Evolutionary conservation across 345 rosid genomes (phyloP).

Genomic region (Citrus cavaleriei): DNA sequence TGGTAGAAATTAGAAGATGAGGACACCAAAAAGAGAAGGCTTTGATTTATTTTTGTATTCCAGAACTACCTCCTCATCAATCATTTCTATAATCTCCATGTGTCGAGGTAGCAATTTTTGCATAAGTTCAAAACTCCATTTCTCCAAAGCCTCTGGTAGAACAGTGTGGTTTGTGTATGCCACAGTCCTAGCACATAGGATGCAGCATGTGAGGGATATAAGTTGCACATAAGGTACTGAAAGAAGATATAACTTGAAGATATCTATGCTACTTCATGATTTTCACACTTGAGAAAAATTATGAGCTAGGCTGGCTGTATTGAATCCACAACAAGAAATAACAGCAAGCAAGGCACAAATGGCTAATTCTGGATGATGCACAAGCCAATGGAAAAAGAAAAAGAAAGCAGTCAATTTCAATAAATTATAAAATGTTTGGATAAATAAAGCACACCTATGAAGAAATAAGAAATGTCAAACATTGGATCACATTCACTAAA

Average conservation of each 20-base stretch:
- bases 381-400: background rate
- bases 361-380: background rate
- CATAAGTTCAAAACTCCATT: constrained; percentile 86
- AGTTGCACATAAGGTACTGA: constrained; percentile 4
- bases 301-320: background rate
- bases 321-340: background rate
- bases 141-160: constrained; percentile 83
- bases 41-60: constrained; percentile 17
- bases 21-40: background rate
- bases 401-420: background rate
- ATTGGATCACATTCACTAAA: background rate
- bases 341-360: background rate
- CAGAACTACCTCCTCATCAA: constrained; percentile 67
- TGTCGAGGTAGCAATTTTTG: constrained; percentile 74
- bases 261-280: background rate
- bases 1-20: constrained; percentile 14
- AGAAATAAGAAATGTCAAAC: background rate
- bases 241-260: background rate
- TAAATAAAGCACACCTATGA: background rate
- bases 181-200: constrained; percentile 46
- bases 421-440: background rate
- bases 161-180: constrained; percentile 90
- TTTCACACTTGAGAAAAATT: background rate
- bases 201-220: constrained; percentile 5
- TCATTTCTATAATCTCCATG: constrained; percentile 73